Base-by-base conservation (phyloP, 1,139 yeast genomes). In the Lodderomyces metapsilosis region DNA sequence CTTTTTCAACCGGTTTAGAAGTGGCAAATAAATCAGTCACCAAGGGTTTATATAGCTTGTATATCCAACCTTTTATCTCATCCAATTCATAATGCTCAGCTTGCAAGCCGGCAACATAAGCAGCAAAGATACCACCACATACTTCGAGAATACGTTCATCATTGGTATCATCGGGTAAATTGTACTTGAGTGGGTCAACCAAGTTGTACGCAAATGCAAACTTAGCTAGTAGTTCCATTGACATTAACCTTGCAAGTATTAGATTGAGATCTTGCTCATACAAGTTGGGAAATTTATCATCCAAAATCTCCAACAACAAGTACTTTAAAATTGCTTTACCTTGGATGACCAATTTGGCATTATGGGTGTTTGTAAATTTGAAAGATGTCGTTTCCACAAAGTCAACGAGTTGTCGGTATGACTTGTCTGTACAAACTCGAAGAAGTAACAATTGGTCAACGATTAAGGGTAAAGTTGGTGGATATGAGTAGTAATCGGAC, bases 171-270 rank as follows among this genome's bases (percentile, higher is more conserved):
- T 46, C 43, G 2, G 71, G 60, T 9, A 65, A 43, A 33, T 61
- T 62, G 48, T 49, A 60, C 42, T 59, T 60, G 44, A 58, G 51
- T 34, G 54, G 43, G 25, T 63, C 67, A 1, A 62, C 56, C 40
- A 71, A 53, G 42, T 66, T 61, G 50, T 71, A 71, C 9, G 66
- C 66, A 48, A 66, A 59, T 8, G 74, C 62, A 33, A 71, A 53
- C 46, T 66, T 69, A 18, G 74, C 62, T 37, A 71, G 53, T 4
- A 71, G 51, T 27, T 57, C 54, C 3, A 51, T 42, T n/a, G 61
- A 44, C 34, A 54, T 46, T 28, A 69, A 51, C 36, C 56, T 57
- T 17, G 49, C 52, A 16, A 56, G 52, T 24, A 71, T 48, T 18
- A 58, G 52, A 15, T 47, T 53, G 33, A 68, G 37, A 45, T 71